Evolutionary conservation across 2,329 filamentous ascomycete genomes (phyloP).

Genomic region (Lachnellula arida): DNA sequence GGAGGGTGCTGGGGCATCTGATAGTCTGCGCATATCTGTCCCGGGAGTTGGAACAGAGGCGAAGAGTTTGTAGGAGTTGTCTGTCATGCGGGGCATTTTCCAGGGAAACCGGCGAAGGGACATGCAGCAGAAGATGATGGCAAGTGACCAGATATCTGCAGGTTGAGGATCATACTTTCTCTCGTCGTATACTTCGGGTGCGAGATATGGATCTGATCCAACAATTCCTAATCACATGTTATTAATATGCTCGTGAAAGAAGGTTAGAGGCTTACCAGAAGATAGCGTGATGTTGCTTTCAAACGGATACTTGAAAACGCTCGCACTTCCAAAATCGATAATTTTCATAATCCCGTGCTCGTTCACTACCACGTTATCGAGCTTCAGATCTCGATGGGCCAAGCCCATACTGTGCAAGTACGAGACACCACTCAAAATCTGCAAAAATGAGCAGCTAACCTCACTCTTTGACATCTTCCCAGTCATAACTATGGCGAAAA

Average conservation of each 20-base stretch:
- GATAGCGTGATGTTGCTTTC: conserved; percentile 81
- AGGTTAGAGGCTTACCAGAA: conserved; percentile 55
- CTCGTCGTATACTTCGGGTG: conserved; percentile 92
- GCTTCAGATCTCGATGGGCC: conserved; percentile 89
- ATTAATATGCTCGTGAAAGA: background rate
- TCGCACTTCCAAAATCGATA: conserved; percentile 96
- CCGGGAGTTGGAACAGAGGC: conserved; percentile 78
- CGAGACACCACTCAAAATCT: conserved; percentile 90
- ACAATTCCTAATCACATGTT: conserved; percentile 55
- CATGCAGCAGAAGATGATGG: conserved; percentile 99
- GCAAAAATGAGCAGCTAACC: conserved; percentile 83
- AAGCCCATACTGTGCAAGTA: conserved; percentile 94
- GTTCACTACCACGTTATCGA: conserved; percentile 97
- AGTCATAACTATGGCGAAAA: conserved; percentile 98
- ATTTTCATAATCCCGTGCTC: conserved; percentile 98
- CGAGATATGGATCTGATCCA: conserved; percentile 89
- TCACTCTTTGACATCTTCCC: conserved; percentile 94
- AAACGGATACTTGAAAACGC: conserved; percentile 96
- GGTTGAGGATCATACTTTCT: conserved; percentile 90
- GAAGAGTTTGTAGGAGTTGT: conserved; percentile 94
- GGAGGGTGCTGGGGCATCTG: conserved; percentile 21
- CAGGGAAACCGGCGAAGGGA: conserved; percentile 90
- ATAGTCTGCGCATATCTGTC: conserved; percentile 30
- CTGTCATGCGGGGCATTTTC: conserved; percentile 87
- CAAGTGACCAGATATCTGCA: conserved; percentile 95